Conservation (phyloP, 2,329 filamentous ascomycete species). For the Monilinia fructigena region DNA sequence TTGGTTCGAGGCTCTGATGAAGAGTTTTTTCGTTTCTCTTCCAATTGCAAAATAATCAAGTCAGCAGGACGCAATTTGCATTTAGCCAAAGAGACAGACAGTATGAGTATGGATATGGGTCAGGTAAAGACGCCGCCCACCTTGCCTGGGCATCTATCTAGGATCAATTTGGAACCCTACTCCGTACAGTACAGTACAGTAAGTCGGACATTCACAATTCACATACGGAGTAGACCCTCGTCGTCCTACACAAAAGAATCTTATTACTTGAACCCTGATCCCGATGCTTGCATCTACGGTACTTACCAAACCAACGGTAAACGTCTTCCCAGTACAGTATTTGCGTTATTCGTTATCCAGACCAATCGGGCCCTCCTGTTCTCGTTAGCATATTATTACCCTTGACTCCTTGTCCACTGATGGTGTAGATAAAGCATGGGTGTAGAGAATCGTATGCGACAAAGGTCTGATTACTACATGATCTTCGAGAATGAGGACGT, state of each 20-base stretch:
- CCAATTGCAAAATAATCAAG: neutral
- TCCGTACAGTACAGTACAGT: too few relatives aligned
- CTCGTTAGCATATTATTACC: slow-evolving; percentile 11
- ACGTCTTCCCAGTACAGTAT: slow-evolving; percentile 13
- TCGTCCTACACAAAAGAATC: neutral
- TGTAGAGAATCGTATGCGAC: neutral
- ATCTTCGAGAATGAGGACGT: neutral
- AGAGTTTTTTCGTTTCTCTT: neutral
- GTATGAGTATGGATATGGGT: neutral
- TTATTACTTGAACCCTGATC: slow-evolving; percentile 12
- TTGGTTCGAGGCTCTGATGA: neutral
- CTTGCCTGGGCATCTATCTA: slow-evolving; percentile 3
- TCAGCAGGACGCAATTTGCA: slow-evolving; percentile 7
- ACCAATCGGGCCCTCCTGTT: slow-evolving; percentile 20
- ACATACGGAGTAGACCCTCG: neutral
- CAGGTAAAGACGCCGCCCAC: neutral
- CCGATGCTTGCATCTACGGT: slow-evolving; percentile 22
- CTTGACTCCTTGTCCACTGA: neutral
- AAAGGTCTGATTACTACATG: neutral
- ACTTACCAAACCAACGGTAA: slow-evolving; percentile 24
- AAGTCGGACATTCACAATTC: neutral
- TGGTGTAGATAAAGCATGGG: neutral
- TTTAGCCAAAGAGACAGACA: slow-evolving; percentile 6
- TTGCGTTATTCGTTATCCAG: slow-evolving; percentile 10
- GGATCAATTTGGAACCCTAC: neutral